Evolutionary conservation across 345 rosid genomes (phyloP).

Genomic region (Isatis tinctoria): DNA sequence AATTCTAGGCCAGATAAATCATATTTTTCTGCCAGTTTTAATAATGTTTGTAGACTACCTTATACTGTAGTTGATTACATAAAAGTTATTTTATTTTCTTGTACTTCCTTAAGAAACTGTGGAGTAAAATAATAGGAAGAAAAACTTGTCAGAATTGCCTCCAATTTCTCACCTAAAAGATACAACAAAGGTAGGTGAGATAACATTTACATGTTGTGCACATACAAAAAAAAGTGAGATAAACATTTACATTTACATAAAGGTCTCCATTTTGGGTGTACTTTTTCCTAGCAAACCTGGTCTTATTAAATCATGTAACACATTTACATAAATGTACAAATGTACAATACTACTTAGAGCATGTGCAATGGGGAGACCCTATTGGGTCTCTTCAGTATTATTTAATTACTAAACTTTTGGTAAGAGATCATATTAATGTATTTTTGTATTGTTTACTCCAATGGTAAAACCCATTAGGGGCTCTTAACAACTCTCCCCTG

Average conservation of each 20-base stretch:
- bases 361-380: too few species aligned
- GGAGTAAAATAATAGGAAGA: background rate
- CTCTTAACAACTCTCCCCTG: too few species aligned
- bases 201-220: background rate
- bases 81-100: background rate
- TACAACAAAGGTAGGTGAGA: conserved; percentile 6
- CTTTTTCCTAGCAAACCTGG: conserved; percentile 3
- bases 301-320: background rate
- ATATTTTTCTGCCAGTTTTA: background rate
- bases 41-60: background rate
- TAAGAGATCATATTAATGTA: too few species aligned
- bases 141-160: background rate
- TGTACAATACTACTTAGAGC: too few species aligned
- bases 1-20: background rate
- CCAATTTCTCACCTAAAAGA: conserved; percentile 22
- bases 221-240: background rate
- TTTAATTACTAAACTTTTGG: too few species aligned
- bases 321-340: background rate
- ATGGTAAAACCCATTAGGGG: too few species aligned
- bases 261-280: background rate
- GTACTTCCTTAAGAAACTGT: background rate
- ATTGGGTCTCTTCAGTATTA: too few species aligned
- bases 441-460: too few species aligned
- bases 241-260: background rate
- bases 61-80: background rate